A percentile compares a stretch with the other conserved stretches of the same genome.
phyloP scores from a whole-genome alignment of 805 yeast species.

The Cyberlindnera mycetangii region DNA sequence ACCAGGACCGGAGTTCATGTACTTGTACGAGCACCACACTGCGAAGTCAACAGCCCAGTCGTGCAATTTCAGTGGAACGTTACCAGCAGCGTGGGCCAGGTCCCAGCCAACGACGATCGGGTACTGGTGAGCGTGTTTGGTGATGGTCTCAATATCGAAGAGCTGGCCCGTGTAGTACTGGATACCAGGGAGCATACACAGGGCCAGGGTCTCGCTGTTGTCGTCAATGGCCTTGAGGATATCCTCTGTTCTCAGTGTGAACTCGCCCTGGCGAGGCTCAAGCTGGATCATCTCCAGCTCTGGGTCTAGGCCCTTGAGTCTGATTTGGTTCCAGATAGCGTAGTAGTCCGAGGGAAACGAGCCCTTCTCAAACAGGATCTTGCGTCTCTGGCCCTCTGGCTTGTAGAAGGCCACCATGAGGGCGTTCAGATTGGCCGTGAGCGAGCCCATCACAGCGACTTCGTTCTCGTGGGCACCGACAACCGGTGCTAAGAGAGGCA shows the following conservation, averaged over 20 bases:
- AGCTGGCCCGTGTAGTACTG: slow-evolving; percentile 92
- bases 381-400: slow-evolving; percentile 56
- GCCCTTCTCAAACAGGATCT: slow-evolving; percentile 78
- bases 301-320: slow-evolving; percentile 52
- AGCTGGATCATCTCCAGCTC: slow-evolving; percentile 58
- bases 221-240: slow-evolving; percentile 55
- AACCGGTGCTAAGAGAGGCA: slow-evolving; percentile 64
- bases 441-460: slow-evolving; percentile 84
- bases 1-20: slow-evolving; percentile 91
- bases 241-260: slow-evolving; percentile 57
- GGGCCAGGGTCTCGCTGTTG: slow-evolving; percentile 59
- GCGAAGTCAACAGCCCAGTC: slow-evolving; percentile 94
- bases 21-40: slow-evolving; percentile 91
- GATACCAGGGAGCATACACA: slow-evolving; percentile 81
- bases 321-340: slow-evolving; percentile 73
- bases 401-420: slow-evolving; percentile 70
- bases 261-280: slow-evolving; percentile 56
- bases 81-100: slow-evolving; percentile 92
- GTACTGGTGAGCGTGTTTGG: slow-evolving; percentile 51
- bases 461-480: slow-evolving; percentile 78
- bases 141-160: slow-evolving; percentile 73
- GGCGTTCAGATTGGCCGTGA: slow-evolving; percentile 79
- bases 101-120: slow-evolving; percentile 82
- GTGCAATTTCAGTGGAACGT: slow-evolving; percentile 72
- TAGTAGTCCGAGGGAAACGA: slow-evolving; percentile 94